Evolutionary conservation across 768 basidiomycete species (phyloP).

Genomic region (Boletus pseudo-olivaceus): DNA sequence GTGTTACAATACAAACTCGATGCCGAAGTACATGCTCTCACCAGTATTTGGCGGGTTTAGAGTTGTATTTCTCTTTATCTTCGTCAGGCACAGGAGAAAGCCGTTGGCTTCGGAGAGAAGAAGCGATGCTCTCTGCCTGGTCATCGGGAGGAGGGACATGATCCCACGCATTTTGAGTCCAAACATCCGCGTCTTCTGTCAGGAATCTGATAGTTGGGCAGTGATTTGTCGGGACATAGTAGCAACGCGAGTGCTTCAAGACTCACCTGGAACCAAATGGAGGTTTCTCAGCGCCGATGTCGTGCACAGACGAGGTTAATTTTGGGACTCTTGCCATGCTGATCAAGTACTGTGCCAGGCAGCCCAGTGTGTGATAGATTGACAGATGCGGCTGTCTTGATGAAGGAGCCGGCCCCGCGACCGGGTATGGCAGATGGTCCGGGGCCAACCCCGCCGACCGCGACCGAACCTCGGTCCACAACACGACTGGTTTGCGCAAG

Average conservation of each 20-base stretch:
- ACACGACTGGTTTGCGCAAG: not conserved
- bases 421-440: not conserved
- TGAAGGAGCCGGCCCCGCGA: not conserved
- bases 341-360: not conserved
- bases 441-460: not conserved
- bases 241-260: not conserved
- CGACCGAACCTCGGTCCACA: not conserved
- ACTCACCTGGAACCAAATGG: slow-evolving; percentile 69
- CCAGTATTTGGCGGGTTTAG: slow-evolving; percentile 74
- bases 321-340: slow-evolving; percentile 27
- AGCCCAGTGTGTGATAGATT: not conserved
- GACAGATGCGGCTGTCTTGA: not conserved
- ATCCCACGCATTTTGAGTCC: slow-evolving; percentile 90
- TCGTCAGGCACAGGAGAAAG: slow-evolving; percentile 66
- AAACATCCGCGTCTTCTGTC: slow-evolving; percentile 66
- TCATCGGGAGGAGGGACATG: slow-evolving; percentile 82
- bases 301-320: slow-evolving; percentile 63
- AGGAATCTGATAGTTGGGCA: slow-evolving; percentile 51
- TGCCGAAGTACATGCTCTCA: slow-evolving; percentile 33
- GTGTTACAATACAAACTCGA: slow-evolving; percentile 24
- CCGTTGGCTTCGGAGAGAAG: slow-evolving; percentile 68
- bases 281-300: slow-evolving; percentile 51
- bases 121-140: slow-evolving; percentile 68
- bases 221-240: not conserved
- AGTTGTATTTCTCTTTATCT: slow-evolving; percentile 70